Evolutionary conservation across 2,329 filamentous ascomycete species (phyloP).

Genomic region (Paracamarosporium sp.): DNA sequence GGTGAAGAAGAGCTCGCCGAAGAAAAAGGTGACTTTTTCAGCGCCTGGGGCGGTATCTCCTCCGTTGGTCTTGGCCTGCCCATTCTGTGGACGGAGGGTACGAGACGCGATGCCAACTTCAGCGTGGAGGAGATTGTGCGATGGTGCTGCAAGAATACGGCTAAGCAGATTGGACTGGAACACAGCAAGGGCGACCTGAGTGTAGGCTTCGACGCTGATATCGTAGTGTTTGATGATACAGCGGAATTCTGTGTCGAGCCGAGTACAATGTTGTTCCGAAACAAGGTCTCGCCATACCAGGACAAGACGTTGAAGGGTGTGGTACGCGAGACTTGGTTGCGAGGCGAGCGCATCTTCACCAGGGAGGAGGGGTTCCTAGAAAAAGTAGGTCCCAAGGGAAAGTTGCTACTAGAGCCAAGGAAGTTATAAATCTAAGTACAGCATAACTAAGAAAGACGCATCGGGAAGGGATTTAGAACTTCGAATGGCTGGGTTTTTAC

Average conservation of each 20-base stretch:
- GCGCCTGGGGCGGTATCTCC: constrained; percentile 94
- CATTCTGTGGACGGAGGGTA: constrained; percentile 83
- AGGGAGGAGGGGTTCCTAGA: constrained; percentile 70
- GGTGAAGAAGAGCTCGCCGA: constrained; percentile 48
- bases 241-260: constrained; percentile 70
- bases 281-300: constrained; percentile 91
- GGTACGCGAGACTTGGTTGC: constrained; percentile 84
- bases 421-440: too few species aligned
- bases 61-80: constrained; percentile 91
- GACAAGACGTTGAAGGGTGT: constrained; percentile 78
- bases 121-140: constrained; percentile 79
- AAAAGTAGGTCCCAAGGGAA: constrained; percentile 59
- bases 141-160: constrained; percentile 86
- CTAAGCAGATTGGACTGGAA: constrained; percentile 83
- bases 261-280: constrained; percentile 93
- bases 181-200: constrained; percentile 81
- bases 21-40: constrained; percentile 83
- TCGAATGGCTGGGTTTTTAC: too few species aligned
- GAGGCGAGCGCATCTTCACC: constrained; percentile 77
- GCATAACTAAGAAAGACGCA: too few species aligned
- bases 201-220: constrained; percentile 85
- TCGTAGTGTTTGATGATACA: constrained; percentile 91
- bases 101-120: constrained; percentile 62
- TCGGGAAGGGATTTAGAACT: too few species aligned
- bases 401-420: constrained; percentile 59